phyloP scores from a whole-genome alignment of 2,329 filamentous ascomycete genomes.

The Hymenoscyphus occultus region DNA sequence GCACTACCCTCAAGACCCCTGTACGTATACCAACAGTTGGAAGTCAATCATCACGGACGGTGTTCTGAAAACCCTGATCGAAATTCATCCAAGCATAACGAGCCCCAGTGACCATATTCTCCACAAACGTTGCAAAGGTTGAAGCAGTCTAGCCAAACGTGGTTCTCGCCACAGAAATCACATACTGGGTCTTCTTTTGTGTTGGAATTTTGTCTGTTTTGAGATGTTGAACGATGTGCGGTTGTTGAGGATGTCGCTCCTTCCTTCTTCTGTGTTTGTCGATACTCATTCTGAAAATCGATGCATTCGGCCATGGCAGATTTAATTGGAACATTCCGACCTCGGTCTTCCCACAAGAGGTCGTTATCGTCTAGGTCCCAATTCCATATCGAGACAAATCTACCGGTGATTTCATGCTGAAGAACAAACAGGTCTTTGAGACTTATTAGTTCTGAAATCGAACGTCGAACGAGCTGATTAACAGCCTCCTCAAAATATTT shows the following conservation, averaged over 20 bases:
- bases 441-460: neutral
- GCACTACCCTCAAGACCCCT: too few relatives aligned
- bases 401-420: neutral
- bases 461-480: neutral
- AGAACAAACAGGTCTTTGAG: neutral
- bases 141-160: conserved; percentile 13
- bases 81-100: neutral
- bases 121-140: conserved; percentile 15
- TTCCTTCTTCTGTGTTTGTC: neutral
- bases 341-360: neutral
- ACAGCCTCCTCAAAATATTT: neutral
- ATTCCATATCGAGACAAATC: neutral
- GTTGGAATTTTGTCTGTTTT: neutral
- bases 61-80: too few relatives aligned
- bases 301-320: neutral
- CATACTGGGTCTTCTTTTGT: neutral
- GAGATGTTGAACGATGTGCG: neutral
- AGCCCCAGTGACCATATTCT: conserved; percentile 9
- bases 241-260: neutral
- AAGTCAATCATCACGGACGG: too few relatives aligned
- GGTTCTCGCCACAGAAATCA: conserved; percentile 13
- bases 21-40: too few relatives aligned
- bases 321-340: neutral
- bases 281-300: neutral
- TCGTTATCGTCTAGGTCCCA: neutral